Evolutionary conservation across 495 filamentous ascomycete genomes (phyloP).

Genomic region (Annulohypoxylon stygium): DNA sequence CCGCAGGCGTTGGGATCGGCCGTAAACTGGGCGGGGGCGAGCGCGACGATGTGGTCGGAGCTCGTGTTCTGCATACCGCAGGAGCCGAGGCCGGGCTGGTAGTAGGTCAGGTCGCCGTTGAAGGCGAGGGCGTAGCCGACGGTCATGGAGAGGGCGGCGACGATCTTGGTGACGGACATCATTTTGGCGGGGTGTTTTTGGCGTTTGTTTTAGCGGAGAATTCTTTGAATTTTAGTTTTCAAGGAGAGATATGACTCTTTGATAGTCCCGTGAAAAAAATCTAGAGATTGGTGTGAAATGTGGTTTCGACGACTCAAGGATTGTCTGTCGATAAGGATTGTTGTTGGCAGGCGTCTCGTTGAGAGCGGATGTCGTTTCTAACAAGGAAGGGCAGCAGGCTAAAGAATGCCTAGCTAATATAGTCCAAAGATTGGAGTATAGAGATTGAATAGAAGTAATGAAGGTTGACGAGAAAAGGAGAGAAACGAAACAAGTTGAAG

Average conservation of each 20-base stretch:
- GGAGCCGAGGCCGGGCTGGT: slow-evolving; percentile 57
- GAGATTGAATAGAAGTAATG: slow-evolving; percentile 28
- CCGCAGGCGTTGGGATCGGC: slow-evolving; percentile 69
- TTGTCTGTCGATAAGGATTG: slow-evolving; percentile 4
- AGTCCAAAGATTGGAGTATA: slow-evolving; percentile 16
- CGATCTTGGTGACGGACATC: slow-evolving; percentile 33
- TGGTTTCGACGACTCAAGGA: not conserved
- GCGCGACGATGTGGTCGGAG: slow-evolving; percentile 55
- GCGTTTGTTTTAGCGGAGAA: not conserved
- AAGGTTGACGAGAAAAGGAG: slow-evolving; percentile 8
- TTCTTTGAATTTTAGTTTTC: not conserved
- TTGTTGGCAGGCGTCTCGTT: not conserved
- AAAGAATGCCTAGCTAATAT: slow-evolving; percentile 31
- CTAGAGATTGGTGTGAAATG: not conserved
- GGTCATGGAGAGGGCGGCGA: slow-evolving; percentile 26
- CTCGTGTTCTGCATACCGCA: slow-evolving; percentile 55
- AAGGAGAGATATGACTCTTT: not conserved
- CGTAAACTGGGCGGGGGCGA: slow-evolving; percentile 54
- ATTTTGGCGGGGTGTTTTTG: slow-evolving; percentile 14
- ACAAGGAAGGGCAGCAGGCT: slow-evolving; percentile 27
- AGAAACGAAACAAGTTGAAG: not conserved
- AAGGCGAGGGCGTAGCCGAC: slow-evolving; percentile 32
- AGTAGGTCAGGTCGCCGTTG: slow-evolving; percentile 61
- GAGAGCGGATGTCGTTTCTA: slow-evolving; percentile 2
- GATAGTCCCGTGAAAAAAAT: not conserved